Percentiles rank a stretch among this genome's conserved stretches.
Evolutionary conservation across 306 rosid genomes (phyloP).

Genomic region (Rosa lucieae): DNA sequence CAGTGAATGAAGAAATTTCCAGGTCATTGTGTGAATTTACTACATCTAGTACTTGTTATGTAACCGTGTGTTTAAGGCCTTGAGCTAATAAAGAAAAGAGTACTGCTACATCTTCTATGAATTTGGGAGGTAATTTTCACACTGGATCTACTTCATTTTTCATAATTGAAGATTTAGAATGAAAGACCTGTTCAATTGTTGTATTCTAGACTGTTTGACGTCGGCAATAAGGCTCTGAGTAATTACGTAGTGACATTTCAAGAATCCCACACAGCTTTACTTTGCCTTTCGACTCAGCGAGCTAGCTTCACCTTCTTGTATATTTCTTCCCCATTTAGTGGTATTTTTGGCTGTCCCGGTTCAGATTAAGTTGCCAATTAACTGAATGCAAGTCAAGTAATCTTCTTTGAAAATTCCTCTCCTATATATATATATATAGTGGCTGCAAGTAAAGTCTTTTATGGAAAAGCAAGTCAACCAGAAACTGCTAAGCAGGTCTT

Average conservation of each 20-base stretch:
- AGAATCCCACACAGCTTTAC: not conserved
- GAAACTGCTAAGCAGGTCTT: not conserved
- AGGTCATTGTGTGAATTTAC: too few species aligned
- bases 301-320: not conserved
- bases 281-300: not conserved
- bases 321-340: not conserved
- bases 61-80: too few species aligned
- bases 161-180: not conserved
- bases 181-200: not conserved
- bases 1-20: too few species aligned
- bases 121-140: too few species aligned
- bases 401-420: too few species aligned
- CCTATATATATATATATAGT: too few species aligned
- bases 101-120: too few species aligned
- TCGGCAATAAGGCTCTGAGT: too few species aligned
- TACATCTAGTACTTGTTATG: too few species aligned
- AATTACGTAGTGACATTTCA: not conserved
- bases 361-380: not conserved
- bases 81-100: too few species aligned
- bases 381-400: not conserved
- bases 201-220: too few species aligned
- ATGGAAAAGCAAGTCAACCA: not conserved
- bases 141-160: not conserved
- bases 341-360: not conserved
- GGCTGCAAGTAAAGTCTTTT: not conserved